A percentile compares a stretch with the other conserved stretches of the same genome.
Evolutionary conservation across 2,329 filamentous ascomycete genomes (phyloP).

Genomic region (Sclerotinia trifoliorum): DNA sequence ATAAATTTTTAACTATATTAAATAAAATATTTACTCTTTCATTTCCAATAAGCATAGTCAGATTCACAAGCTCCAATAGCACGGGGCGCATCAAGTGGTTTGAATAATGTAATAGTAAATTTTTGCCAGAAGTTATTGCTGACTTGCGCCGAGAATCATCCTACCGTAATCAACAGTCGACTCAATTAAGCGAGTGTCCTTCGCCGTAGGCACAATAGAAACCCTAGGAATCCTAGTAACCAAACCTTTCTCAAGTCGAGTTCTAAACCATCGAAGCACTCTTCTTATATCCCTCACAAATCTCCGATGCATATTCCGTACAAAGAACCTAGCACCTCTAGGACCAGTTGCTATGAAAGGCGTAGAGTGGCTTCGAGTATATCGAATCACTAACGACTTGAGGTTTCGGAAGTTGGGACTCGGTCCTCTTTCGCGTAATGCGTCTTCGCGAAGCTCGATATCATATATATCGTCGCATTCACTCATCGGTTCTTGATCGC

Average conservation of each 20-base stretch:
- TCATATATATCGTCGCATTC: neutral
- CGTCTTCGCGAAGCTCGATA: neutral
- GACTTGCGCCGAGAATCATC: neutral
- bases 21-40: too few relatives aligned
- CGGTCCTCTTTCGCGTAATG: neutral
- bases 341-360: neutral
- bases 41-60: too few relatives aligned
- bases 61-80: too few relatives aligned
- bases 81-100: neutral
- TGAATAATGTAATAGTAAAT: neutral
- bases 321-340: neutral
- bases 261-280: neutral
- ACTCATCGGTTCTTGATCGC: neutral
- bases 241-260: neutral
- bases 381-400: neutral
- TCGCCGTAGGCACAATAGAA: neutral
- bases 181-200: neutral
- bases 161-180: neutral
- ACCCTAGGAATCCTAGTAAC: neutral
- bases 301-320: neutral
- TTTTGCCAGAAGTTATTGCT: neutral
- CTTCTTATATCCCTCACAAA: accelerated
- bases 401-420: neutral
- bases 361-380: accelerated
- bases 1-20: too few relatives aligned